Evolutionary conservation across 225 moss, liverwort and hornwort species (phyloP).

Genomic region (Polytrichum formosum): DNA sequence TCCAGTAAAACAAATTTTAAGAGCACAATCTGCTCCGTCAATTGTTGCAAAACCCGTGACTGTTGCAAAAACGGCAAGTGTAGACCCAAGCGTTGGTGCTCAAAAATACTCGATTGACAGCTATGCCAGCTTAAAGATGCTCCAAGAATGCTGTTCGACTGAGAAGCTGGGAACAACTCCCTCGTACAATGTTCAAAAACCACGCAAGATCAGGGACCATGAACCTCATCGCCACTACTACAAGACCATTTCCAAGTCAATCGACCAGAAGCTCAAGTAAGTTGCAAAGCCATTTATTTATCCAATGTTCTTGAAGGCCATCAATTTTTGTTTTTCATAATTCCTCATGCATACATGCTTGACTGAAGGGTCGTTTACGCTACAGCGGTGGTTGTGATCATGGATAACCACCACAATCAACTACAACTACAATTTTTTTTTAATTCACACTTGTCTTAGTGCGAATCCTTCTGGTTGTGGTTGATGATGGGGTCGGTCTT

Average conservation of each 20-base stretch:
- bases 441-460: no score
- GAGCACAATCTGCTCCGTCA: conserved; percentile 35
- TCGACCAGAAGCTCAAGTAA: conserved; percentile 61
- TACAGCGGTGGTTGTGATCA: background rate
- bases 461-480: no score
- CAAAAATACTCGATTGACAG: conserved; percentile 52
- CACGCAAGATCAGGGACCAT: conserved; percentile 54
- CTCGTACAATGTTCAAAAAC: conserved; percentile 28
- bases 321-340: no score
- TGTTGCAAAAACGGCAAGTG: conserved; percentile 35
- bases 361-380: background rate
- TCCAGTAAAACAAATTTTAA: conserved; percentile 24
- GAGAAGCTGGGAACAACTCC: conserved; percentile 32
- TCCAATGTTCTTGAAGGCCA: no score
- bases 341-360: background rate
- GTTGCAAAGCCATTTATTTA: background rate
- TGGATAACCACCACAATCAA: background rate
- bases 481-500: no score
- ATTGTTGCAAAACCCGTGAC: conserved; percentile 7
- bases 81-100: conserved; percentile 28
- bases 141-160: conserved; percentile 55
- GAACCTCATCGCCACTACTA: conserved; percentile 60
- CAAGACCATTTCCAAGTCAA: conserved; percentile 55
- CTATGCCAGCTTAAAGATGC: conserved; percentile 50
- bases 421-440: background rate